Evolutionary conservation across 2,329 filamentous ascomycete species (phyloP), one percentile per base, ranked within the genome.

Genomic region (Cytospora leucostoma): DNA sequence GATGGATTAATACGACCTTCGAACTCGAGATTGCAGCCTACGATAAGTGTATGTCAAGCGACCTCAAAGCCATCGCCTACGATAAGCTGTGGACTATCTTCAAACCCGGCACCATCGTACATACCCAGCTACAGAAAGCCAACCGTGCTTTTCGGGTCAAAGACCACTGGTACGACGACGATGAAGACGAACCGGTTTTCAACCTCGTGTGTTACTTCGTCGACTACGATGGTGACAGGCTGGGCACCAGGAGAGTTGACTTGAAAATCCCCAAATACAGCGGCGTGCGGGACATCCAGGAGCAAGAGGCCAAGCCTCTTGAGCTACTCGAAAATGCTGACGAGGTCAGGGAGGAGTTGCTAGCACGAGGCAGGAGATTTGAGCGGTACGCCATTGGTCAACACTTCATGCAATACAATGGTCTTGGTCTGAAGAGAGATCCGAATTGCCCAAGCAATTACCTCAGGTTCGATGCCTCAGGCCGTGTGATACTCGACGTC

Each of bases 401-500:
- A 64, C 71, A 75, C 49, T 74, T 73, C 61, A 67, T 69, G 65
- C 68, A 74, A 34, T 78, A 77, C 64, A 68, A 71, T 34, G 75
- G 73, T 21, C 59, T 72, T 8, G 71, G 68, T 12, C 57, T 73
- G 4, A 67, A 66, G 38, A 65, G 54, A 51, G 37, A 65, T 13
- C 61, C 61, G 3, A 37, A 61, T 13, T 52, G 35, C 37, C 49
- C 61, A 35, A 27, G 32, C 37, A 60, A 57, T 19, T 66, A 67
- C 33, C 32, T 56, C 53, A 65, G 65, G 17, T 65, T 69, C 51
- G 70, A 73, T 55, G 70, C 75, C 17, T 68, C 70, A 15, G 73
- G 74, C 2, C 71, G 73, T 38, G 69, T 76, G 34, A 76, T 76
- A 72, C 69, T 77, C 56, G 74, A 76, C 66, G 70, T 70, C 63